Percentiles rank a stretch among this genome's conserved stretches.
Evolutionary conservation across 345 rosid species (phyloP).

Genomic region (Populus euphratica): DNA sequence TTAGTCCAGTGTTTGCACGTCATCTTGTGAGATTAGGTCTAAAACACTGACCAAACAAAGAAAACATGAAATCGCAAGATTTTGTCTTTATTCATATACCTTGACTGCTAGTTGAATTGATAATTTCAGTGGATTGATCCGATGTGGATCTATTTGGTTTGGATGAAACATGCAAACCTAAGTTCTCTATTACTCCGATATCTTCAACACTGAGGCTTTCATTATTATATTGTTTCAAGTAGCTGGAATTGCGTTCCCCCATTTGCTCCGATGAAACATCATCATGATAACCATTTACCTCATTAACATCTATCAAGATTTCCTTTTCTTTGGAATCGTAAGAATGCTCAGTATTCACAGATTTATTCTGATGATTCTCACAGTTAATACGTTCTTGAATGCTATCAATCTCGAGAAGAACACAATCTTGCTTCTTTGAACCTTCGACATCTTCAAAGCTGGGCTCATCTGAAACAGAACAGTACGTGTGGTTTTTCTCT

Average conservation of each 20-base stretch:
- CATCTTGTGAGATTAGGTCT: background rate
- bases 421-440: background rate
- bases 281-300: background rate
- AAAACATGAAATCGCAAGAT: background rate
- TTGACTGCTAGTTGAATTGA: background rate
- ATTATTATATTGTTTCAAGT: background rate
- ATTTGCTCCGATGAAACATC: background rate
- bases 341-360: background rate
- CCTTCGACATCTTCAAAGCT: background rate
- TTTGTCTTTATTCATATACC: slow-evolving; percentile 15
- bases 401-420: background rate
- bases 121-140: background rate
- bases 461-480: background rate
- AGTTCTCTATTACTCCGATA: background rate
- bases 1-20: background rate
- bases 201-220: background rate
- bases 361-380: background rate
- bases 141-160: background rate
- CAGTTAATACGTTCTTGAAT: background rate
- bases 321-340: background rate
- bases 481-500: background rate
- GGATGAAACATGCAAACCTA: background rate
- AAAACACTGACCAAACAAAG: background rate
- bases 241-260: background rate
- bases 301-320: background rate